phyloP scores from a whole-genome alignment of 2,329 filamentous ascomycete genomes.

The Venturiaceae sp. region DNA sequence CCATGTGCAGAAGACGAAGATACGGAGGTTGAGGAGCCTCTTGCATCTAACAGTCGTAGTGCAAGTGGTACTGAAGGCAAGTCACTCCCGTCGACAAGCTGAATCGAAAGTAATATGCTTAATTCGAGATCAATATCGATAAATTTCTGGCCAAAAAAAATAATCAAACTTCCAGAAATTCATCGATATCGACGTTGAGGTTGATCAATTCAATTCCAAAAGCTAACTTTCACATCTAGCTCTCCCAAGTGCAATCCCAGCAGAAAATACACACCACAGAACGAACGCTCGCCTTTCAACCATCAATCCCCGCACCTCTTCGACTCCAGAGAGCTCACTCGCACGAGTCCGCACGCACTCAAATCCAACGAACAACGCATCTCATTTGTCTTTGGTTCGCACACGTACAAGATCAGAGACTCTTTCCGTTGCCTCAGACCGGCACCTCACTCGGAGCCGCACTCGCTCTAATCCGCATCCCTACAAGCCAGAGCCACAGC shows the following conservation, averaged over 20 bases:
- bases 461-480: background rate
- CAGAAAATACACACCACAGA: background rate
- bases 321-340: background rate
- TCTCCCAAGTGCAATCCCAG: background rate
- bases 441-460: no score
- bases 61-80: no score
- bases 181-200: background rate
- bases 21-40: no score
- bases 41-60: no score
- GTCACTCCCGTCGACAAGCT: no score
- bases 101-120: no score
- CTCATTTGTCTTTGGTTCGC: background rate
- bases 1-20: no score
- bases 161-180: background rate
- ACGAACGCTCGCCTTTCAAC: background rate
- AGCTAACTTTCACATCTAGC: background rate
- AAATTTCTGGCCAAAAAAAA: no score
- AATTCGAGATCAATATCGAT: no score
- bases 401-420: background rate
- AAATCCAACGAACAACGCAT: background rate
- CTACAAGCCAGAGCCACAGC: background rate
- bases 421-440: no score
- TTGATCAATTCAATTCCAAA: background rate
- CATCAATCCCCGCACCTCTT: background rate
- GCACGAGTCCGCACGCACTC: background rate